Base-by-base conservation (phyloP, 805 yeast genomes). In the Wickerhamiella dianesei region DNA sequence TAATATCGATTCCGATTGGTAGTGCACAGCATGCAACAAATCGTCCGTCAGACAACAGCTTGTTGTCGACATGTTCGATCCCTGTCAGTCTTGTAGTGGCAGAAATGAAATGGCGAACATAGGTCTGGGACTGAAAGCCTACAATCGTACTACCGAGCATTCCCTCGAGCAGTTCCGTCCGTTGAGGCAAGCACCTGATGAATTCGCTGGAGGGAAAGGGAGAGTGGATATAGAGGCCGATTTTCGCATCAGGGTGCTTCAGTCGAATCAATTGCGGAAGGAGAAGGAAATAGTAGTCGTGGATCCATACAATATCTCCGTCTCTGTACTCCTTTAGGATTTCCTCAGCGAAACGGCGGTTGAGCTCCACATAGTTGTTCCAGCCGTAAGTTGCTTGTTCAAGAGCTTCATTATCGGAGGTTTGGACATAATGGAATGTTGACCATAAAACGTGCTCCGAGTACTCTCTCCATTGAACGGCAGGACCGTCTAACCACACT, bases 181-280 rank as follows among this genome's bases (percentile, higher is more conserved):
- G 74, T 64, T 83, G 83, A 36, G 95, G 79, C 35, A 94, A 65
- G 55, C 95, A 83, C 51, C 96, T 74, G 67, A 92, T 86, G 62
- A 88, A 87, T 64, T 92, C 99, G 16, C 87, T 80, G 21, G 95
- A 79, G 12, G 96, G 96, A 72, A 89, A 88, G n/a, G 96, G 95
- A 2, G 85, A 75, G 62, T 88, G 96, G 53, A 88, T 65, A 63
- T 76, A 87, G 45, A 83, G 76, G 13, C 89, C 92, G 53, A 88
- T 81, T 50, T 70, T 69, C 4, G 84, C 82, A 48, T 80, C 75
- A 2, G 85, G 85, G 44, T 81, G 70, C 57, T 75, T 77, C 82
- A 80, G 79, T 54, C 95, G 73, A 53, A 88, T 66, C 63, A 88
- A 71, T 59, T 82, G 92, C 2, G 96, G 96, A 48, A 88, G 67